Base-by-base conservation (phyloP, 2,329 filamentous ascomycete species). In the Aspergillus quadrilineatus region DNA sequence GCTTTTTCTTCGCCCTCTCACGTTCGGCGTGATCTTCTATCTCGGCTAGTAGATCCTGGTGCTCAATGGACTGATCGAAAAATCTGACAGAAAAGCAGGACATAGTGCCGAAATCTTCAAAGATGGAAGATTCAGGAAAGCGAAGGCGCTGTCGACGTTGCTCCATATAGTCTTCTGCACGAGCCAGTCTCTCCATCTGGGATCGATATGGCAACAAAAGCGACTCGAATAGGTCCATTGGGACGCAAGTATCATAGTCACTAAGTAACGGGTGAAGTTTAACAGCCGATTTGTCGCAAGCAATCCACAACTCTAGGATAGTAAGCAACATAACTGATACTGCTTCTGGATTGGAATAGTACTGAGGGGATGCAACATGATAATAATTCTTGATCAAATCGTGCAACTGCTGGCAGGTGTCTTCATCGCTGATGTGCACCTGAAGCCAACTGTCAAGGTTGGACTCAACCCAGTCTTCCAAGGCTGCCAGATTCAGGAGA, bases 231-330 rank as follows among this genome's bases (percentile, higher is more conserved):
- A 62, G 36, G n/a, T 43, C 44, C 1, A 29, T 6, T 43, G 75
- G 73, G 0, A 87, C 65, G 4, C 77, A 77, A 0, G 79, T 73
- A 6, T 75, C 65, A 58, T 83, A 87, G 0, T 82, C 66, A 0
- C 5, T 6, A 0, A 87, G 63, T 4, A 83, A 58, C 0, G 75
- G 70, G n/a, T 75, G 70, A 0, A 69, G 54, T 1, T 54, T 12
- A 1, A 74, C 69, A 0, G 79, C 78, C 1, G 73, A 71, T 50
- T 72, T 79, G 58, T 88, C 85, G 32, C 80, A 77, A 0, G 80
- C 81, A 6, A 83, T 65, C 85, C 85, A 88, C 0, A 88, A 65
- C 53, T 87, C 83, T 2, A 85, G 61, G 0, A 82, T 62, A 0
- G 79, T 82, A 0, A 88, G 73, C 2, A 85, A 55, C 80, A 86